These are phyloP conservation scores for Didymella pomorum DNA, from an alignment of 2,329 filamentous ascomycete species.

Conservation along the genomic window DNA sequence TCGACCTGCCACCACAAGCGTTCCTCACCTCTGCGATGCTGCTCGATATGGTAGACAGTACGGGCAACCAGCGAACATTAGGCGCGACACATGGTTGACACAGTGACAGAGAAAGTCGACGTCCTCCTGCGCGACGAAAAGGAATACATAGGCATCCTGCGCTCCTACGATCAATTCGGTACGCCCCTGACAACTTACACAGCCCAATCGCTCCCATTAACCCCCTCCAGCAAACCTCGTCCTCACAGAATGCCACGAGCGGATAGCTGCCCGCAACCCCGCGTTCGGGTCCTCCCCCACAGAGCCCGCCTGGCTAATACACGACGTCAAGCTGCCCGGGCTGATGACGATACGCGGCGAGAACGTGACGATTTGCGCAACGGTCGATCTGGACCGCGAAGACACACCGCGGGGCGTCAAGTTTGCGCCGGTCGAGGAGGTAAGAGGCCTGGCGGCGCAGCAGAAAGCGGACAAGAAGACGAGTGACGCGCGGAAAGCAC, in stretches of 20 bases:
- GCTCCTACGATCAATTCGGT: conserved; percentile 99
- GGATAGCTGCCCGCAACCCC: conserved; percentile 74
- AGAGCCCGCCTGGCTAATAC: conserved; percentile 67
- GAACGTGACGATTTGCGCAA: conserved; percentile 94
- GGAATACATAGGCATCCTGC: conserved; percentile 89
- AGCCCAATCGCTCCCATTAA: conserved; percentile 9
- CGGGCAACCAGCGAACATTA: conserved; percentile 21
- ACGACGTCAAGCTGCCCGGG: conserved; percentile 83
- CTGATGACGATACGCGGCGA: conserved; percentile 93
- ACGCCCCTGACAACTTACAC: conserved; percentile 36
- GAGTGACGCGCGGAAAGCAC: conserved; percentile 65
- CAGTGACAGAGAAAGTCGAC: conserved; percentile 83
- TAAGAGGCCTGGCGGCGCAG: conserved; percentile 75
- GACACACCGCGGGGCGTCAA: conserved; percentile 82
- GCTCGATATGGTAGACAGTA: conserved; percentile 95
- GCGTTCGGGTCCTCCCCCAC: conserved; percentile 33
- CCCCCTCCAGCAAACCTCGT: conserved; percentile 81
- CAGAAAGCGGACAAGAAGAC: conserved; percentile 77
- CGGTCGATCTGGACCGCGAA: conserved; percentile 96
- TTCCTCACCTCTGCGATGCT: conserved; percentile 97
- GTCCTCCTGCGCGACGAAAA: conserved; percentile 90
- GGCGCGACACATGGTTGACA: conserved; percentile 24
- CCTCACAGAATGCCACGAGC: conserved; percentile 89
- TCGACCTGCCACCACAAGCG: conserved; percentile 83
- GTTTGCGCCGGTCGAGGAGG: conserved; percentile 71